Conservation (phyloP, 164 flowering plant species). For the Vitis rotundifolia region DNA sequence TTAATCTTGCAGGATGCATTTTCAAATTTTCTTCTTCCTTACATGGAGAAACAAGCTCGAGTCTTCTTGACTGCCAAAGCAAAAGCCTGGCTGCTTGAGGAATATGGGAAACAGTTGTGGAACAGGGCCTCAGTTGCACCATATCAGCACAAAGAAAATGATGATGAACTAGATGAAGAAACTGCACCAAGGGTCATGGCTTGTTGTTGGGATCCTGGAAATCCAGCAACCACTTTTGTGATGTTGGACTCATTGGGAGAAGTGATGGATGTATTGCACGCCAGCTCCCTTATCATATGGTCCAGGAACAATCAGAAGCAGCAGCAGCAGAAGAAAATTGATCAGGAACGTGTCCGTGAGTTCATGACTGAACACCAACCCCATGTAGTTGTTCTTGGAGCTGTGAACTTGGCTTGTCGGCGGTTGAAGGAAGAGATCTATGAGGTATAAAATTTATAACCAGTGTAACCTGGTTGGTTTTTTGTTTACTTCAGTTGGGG, state of each 20-base stretch:
- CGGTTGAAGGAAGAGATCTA: slow-evolving; percentile 84
- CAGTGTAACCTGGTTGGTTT: too few species aligned
- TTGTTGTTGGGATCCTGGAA: slow-evolving; percentile 98
- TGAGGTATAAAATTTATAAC: slow-evolving; percentile 50
- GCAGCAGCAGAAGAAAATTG: slow-evolving; percentile 86
- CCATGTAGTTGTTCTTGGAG: slow-evolving; percentile 89
- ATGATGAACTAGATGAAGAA: slow-evolving; percentile 65
- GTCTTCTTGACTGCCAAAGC: slow-evolving; percentile 68
- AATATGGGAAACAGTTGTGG: slow-evolving; percentile 85
- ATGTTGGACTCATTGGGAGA: slow-evolving; percentile 95
- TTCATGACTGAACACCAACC: slow-evolving; percentile 95
- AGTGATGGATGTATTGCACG: slow-evolving; percentile 74
- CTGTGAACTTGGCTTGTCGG: slow-evolving; percentile 75
- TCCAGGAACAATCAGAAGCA: slow-evolving; percentile 66
- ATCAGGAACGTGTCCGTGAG: slow-evolving; percentile 77
- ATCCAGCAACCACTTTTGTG: slow-evolving; percentile 93
- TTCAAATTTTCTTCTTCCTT: slow-evolving; percentile 62
- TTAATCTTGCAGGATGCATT: slow-evolving; percentile 79
- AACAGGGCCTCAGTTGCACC: slow-evolving; percentile 87
- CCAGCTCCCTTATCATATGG: slow-evolving; percentile 70
- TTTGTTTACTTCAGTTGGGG: too few species aligned
- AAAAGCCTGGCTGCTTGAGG: slow-evolving; percentile 70
- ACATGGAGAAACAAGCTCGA: slow-evolving; percentile 94
- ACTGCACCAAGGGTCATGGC: slow-evolving; percentile 93
- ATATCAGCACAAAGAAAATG: slow-evolving; percentile 74